Base-by-base conservation (phyloP, 495 filamentous ascomycete species). In the Hamigera avellanea region DNA sequence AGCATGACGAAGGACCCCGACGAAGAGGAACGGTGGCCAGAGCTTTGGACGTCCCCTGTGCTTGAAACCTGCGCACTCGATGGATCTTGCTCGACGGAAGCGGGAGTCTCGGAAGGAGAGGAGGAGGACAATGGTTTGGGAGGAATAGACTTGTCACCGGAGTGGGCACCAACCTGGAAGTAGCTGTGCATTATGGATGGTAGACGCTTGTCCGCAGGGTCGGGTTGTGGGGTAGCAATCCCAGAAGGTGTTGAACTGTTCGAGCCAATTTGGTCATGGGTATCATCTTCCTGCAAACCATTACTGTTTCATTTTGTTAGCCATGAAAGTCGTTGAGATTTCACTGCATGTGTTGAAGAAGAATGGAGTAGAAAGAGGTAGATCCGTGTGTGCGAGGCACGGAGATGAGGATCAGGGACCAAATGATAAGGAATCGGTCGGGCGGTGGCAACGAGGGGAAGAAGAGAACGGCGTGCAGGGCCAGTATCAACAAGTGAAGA, bases 181-280 rank as follows among this genome's bases (percentile, higher is more conserved):
- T 91, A 93, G 70, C 85, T 93, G 69, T 79, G 87, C 70, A 86
- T 78, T 59, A 94, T 86, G 50, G 84, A 83, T 31, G 88, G 88
- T 51, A 88, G 67, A 55, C 87, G 81, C 59, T 91, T 93, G 63
- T 95, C 88, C 29, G 78, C 76, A 34, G 74, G 80, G 62, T 95
- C 86, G 26, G 87, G 88, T 45, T 83, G 82, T 26, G 88, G 88
- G 26, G 88, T 95, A 29, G 81, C 76, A 47, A 88, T 70, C 45
- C 85, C 87, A 38, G 83, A 84, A 34, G 86, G 85, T 35, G 85
- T 88, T 13, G 82, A 81, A 34, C 61, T 67, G 45, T 78, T 81
- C 43, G 77, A 83, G 44, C 84, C 81, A 47, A 87, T 83, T 44
- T 88, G 80, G 48, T 87, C 81, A 44, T 73, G 67, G 30, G 50